Evolutionary conservation across 75 land plant species (phyloP), one percentile per base, ranked within the genome.

Genomic region (Gnetum montanum): DNA sequence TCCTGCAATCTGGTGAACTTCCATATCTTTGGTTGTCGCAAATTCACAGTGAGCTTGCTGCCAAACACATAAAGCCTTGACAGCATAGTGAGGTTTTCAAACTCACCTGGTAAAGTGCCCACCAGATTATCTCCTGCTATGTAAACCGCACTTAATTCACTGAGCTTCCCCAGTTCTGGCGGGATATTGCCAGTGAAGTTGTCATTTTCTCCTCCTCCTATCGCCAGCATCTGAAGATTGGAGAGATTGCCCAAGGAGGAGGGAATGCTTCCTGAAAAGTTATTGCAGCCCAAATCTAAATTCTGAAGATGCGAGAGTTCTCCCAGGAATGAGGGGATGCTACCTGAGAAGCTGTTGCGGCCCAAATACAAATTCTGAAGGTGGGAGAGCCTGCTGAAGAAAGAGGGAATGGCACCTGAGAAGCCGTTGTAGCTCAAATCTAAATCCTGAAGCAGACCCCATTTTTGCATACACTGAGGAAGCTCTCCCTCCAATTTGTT

Each of bases 211-310:
- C n/a, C n/a, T n/a, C n/a, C n/a, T n/a, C n/a, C n/a, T n/a, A n/a
- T n/a, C n/a, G n/a, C n/a, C n/a, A 85, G 79, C 52, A 77, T 66
- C 25, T 57, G 60, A 6, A 85, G 76, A 41, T 12, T 41, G 16
- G 43, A 15, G 34, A 80, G 70, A 60, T 72, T 70, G 0, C 68
- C 81, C 0, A 77, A 1, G 13, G 76, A 54, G 7, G 34, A 24
- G 1, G 89, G 89, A 6, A 85, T 74, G 24, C 44, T 46, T 6
- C 86, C 90, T 0, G 70, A 51, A 59, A 82, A 68, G 33, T 70
- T 61, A 61, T 86, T 86, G 63, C 65, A 64, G 20, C 71, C 70
- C 7, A 86, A 75, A 43, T 86, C 74, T 12, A 86, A 77, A 54
- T 68, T 68, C 2, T 49, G 29, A 28, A 87, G 60, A 13, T 59